Evolutionary conservation across 768 basidiomycete species (phyloP).

Genomic region (Butyriboletus loyo): DNA sequence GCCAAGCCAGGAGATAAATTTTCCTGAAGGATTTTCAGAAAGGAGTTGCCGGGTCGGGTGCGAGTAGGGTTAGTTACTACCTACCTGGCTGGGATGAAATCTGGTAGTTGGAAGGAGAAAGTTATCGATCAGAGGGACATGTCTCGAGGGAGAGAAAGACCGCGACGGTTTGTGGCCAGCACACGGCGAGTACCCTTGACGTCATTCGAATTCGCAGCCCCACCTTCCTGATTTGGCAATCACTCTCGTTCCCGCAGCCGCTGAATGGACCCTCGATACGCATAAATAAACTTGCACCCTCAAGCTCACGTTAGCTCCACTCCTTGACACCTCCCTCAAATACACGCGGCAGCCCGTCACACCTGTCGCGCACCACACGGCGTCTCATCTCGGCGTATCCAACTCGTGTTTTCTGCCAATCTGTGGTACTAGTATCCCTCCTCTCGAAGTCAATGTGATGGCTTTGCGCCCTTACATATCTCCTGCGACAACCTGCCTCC

Average conservation of each 20-base stretch:
- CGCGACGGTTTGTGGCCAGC: slow-evolving; percentile 5
- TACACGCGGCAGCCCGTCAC: background rate
- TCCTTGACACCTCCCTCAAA: background rate
- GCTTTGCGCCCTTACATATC: background rate
- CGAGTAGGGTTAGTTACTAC: no score
- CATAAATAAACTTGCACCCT: slow-evolving; percentile 6
- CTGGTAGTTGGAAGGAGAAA: no score
- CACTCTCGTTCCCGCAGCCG: background rate
- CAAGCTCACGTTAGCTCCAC: background rate
- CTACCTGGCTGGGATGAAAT: no score
- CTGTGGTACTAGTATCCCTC: background rate
- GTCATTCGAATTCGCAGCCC: slow-evolving; percentile 12
- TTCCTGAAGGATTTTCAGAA: background rate
- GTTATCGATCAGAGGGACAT: slow-evolving; percentile 9
- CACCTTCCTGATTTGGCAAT: slow-evolving; percentile 11
- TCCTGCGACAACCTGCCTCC: background rate
- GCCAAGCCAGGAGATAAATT: background rate
- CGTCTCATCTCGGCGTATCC: background rate
- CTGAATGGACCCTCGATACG: background rate
- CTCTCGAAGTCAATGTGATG: background rate
- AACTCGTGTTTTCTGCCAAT: background rate
- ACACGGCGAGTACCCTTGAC: slow-evolving; percentile 19
- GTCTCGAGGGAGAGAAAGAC: background rate
- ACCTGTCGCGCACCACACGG: background rate
- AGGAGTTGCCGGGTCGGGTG: no score